Evolutionary conservation across 2,329 filamentous ascomycete species (phyloP), one percentile per base, ranked within the genome.

Genomic region (Trichoderma sp.): DNA sequence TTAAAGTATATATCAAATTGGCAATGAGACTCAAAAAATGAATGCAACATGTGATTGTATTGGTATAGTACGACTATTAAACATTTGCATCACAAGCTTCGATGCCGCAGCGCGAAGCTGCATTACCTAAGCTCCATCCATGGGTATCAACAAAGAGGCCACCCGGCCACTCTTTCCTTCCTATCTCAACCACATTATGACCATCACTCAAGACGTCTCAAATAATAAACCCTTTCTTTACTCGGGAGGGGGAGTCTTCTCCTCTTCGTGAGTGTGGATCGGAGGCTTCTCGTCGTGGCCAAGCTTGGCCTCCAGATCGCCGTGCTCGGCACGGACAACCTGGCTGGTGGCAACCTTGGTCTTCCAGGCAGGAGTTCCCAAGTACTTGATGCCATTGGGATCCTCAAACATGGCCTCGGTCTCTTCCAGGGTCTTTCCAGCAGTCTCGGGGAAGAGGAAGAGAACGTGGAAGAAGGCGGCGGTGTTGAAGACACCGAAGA

Each of bases 381-480:
- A 37, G 68, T 76, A 77, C 56, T 70, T 70, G 68, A 77, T 73
- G 33, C 76, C 76, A 61, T 78, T 75, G 71, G 75, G 75, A 49
- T 78, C 77, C 63, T 82, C 81, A 67, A 87, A 86, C 66, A 86
- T 83, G 52, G 77, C 77, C 60, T 84, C 82, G 2, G 85, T 82
- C 71, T 87, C 85, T 71, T 88, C 86, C 1, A 88, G 80, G 0
- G 83, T 83, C 78, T 86, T 87, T 64, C 84, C 83, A 29, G 82
- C 81, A 0, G 86, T 88, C 76, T 88, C 86, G 0, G 86, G 86
- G 77, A 88, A 88, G 60, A 83, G 73, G 72, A 88, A 87, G 75
- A 84, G 83, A 33, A 83, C 81, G 72, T 87, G 84, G 64, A 84
- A 73, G 68, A 85, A 83, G 77, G 85, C 85, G 47, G 77, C 72